Percentiles rank a stretch among this genome's conserved stretches.
phyloP scores from a whole-genome alignment of 768 basidiomycete genomes.

The Megacollybia marginata region DNA sequence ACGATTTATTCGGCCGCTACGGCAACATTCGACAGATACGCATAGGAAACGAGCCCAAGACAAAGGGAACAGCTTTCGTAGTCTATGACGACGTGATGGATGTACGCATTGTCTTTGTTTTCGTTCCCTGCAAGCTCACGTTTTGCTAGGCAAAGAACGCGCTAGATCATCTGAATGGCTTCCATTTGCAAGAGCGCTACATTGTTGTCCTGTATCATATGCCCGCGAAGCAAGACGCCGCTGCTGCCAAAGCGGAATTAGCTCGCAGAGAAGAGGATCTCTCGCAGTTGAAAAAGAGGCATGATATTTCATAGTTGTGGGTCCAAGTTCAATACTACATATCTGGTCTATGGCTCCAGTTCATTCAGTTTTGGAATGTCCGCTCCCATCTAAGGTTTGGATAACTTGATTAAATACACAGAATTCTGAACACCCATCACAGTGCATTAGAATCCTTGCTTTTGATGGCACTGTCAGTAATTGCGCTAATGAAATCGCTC shows the following conservation, averaged over 20 bases:
- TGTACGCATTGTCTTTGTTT: slow-evolving; percentile 40
- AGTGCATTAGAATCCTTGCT: too few relatives aligned
- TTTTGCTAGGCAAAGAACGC: slow-evolving; percentile 82
- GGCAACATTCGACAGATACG: slow-evolving; percentile 94
- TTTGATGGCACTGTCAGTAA: too few relatives aligned
- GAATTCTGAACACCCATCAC: too few relatives aligned
- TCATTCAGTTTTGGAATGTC: too few relatives aligned
- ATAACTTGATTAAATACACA: too few relatives aligned
- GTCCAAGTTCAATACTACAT: too few relatives aligned
- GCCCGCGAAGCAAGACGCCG: slow-evolving; percentile 94
- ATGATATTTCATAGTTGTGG: slow-evolving; percentile 73
- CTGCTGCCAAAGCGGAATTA: slow-evolving; percentile 87
- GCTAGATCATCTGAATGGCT: slow-evolving; percentile 93
- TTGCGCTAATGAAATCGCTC: too few relatives aligned
- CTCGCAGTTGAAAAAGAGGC: slow-evolving; percentile 76
- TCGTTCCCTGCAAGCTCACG: not conserved
- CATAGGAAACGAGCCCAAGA: slow-evolving; percentile 86
- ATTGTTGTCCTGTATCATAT: slow-evolving; percentile 98
- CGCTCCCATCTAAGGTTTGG: too few relatives aligned
- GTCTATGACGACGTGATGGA: slow-evolving; percentile 97
- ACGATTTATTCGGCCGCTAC: slow-evolving; percentile 96
- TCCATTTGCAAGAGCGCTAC: slow-evolving; percentile 96
- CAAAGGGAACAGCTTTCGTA: slow-evolving; percentile 94
- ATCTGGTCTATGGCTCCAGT: too few relatives aligned
- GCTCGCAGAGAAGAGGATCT: slow-evolving; percentile 89